Evolutionary conservation across 805 yeast species (phyloP).

Genomic region (Blastobotrys robertii): DNA sequence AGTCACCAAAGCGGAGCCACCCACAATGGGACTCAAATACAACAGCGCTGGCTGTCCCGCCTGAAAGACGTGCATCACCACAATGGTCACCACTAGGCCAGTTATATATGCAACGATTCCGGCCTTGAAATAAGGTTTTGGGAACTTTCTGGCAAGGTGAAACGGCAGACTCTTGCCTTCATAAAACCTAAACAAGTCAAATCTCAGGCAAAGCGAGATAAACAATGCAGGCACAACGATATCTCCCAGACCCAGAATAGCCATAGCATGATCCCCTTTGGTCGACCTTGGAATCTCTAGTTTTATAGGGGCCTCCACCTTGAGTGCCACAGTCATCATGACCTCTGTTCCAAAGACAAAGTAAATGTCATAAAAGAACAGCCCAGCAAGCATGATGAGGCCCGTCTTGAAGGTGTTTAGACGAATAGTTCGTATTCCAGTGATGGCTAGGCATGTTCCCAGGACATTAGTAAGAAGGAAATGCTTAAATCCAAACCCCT

Average conservation of each 20-base stretch:
- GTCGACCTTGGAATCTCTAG: conserved; percentile 34
- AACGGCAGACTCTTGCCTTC: conserved; percentile 19
- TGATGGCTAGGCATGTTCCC: conserved; percentile 36
- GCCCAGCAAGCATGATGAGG: conserved; percentile 34
- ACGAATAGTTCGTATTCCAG: conserved; percentile 31
- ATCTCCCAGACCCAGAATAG: conserved; percentile 57
- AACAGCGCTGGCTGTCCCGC: conserved; percentile 61
- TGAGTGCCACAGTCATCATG: conserved; percentile 54
- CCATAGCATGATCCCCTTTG: conserved; percentile 17
- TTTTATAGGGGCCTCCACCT: conserved; percentile 46
- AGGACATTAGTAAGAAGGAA: conserved; percentile 41
- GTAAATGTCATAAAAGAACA: conserved; percentile 54
- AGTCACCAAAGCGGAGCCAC: conserved; percentile 26
- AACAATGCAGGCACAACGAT: conserved; percentile 51
- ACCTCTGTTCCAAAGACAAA: conserved; percentile 56
- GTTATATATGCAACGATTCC: conserved; percentile 39
- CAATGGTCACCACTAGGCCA: conserved; percentile 38
- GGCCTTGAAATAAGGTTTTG: conserved; percentile 38
- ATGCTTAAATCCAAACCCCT: conserved; percentile 16
- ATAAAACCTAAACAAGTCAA: conserved; percentile 39
- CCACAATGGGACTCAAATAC: conserved; percentile 46
- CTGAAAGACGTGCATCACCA: conserved; percentile 30
- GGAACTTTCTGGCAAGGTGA: conserved; percentile 23
- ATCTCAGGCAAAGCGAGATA: conserved; percentile 43
- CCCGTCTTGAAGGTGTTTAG: conserved; percentile 40